Evolutionary conservation across 768 basidiomycete species (phyloP).

Genomic region (Mycena sanguinolenta): DNA sequence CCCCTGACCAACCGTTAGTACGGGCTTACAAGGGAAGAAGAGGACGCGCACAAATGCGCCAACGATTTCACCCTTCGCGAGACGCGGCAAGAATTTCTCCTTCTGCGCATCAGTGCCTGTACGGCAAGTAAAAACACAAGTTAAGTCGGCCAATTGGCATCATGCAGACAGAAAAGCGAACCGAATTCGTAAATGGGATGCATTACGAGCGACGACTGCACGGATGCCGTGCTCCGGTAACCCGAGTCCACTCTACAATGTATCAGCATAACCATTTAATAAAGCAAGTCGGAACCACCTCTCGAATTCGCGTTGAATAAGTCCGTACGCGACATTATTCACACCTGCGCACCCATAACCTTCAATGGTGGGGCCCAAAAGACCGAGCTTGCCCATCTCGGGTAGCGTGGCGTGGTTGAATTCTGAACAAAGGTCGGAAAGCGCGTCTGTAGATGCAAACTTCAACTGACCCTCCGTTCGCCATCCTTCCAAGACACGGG

Average conservation of each 20-base stretch:
- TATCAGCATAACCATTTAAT: background rate
- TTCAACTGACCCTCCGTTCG: slow-evolving; percentile 80
- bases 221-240: slow-evolving; percentile 94
- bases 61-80: slow-evolving; percentile 88
- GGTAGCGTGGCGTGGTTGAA: slow-evolving; percentile 83
- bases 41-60: slow-evolving; percentile 86
- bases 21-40: background rate
- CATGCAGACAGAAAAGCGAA: too few species aligned
- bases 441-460: background rate
- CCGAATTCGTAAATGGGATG: slow-evolving; percentile 94
- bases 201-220: slow-evolving; percentile 97
- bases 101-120: slow-evolving; percentile 80
- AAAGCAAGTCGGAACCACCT: slow-evolving; percentile 59
- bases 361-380: slow-evolving; percentile 92
- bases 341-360: slow-evolving; percentile 96
- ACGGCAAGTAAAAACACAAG: too few species aligned
- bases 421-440: slow-evolving; percentile 60
- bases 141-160: too few species aligned
- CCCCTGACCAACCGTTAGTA: slow-evolving; percentile 64
- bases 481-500: slow-evolving; percentile 92
- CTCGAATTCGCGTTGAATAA: slow-evolving; percentile 95
- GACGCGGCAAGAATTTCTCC: slow-evolving; percentile 87
- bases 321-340: slow-evolving; percentile 92
- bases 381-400: slow-evolving; percentile 93
- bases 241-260: slow-evolving; percentile 89